Conservation (phyloP, 129 eudicot genomes). For the Mikania micrantha region DNA sequence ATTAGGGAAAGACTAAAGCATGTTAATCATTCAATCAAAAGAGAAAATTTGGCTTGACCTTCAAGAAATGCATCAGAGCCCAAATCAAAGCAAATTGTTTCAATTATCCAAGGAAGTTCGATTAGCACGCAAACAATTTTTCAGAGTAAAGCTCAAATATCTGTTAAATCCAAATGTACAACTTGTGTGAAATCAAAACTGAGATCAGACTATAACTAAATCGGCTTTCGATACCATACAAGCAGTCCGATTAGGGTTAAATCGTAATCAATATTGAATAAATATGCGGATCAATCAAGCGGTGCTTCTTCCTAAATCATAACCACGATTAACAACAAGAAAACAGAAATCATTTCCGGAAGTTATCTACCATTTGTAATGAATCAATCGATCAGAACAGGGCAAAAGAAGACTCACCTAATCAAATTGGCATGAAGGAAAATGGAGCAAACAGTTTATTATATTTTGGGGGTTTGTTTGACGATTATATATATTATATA, state of each 20-base stretch:
- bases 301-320: not conserved
- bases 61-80: not conserved
- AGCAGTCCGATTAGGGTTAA: conserved; percentile 12
- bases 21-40: not conserved
- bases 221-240: not conserved
- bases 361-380: not conserved
- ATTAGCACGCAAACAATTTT: not conserved
- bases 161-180: not conserved
- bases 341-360: not conserved
- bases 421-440: conserved; percentile 19
- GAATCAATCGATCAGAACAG: not conserved
- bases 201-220: not conserved
- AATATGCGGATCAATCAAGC: not conserved
- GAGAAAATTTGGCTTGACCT: not conserved
- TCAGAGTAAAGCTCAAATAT: not conserved
- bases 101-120: not conserved
- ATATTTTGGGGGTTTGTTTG: not conserved
- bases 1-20: too few species aligned
- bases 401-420: conserved; percentile 11
- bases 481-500: not conserved
- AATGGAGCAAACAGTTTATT: not conserved
- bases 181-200: not conserved
- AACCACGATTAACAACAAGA: not conserved
- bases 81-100: not conserved
- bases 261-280: not conserved